Conservation (phyloP, 1,284 basidiomycete species). For the Pseudozyma hubeiensis region DNA sequence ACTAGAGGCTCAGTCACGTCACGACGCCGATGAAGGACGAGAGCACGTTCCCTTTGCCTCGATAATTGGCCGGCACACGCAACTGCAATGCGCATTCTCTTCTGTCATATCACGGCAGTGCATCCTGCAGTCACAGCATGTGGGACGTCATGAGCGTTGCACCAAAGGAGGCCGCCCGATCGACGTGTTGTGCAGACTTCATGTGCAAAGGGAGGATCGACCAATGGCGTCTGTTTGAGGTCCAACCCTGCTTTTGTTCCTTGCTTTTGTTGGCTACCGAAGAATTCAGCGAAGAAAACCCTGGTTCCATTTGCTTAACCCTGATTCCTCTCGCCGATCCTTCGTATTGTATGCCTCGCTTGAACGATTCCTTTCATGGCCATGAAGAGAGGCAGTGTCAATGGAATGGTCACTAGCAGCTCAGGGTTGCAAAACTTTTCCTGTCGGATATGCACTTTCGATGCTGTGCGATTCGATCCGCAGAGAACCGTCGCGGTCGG, state of each 20-base stretch:
- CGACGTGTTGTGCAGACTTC: too few relatives aligned
- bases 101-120: too few relatives aligned
- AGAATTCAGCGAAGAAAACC: background rate
- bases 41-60: constrained; percentile 15
- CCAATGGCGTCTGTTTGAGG: constrained; percentile 19
- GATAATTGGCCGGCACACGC: background rate
- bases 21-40: constrained; percentile 14
- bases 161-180: too few relatives aligned
- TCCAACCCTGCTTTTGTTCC: constrained; percentile 13
- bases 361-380: background rate
- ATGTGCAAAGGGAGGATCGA: background rate
- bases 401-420: background rate
- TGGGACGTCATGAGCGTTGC: too few relatives aligned
- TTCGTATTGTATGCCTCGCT: background rate
- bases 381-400: background rate
- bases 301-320: background rate
- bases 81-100: background rate
- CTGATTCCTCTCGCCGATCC: constrained; percentile 6
- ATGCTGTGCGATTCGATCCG: constrained; percentile 8
- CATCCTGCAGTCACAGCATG: too few relatives aligned
- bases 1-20: constrained; percentile 8
- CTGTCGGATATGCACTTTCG: background rate
- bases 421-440: too few relatives aligned
- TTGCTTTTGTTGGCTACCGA: too few relatives aligned
- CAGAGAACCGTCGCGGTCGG: background rate